Evolutionary conservation across 176 grass and related monocot genomes (phyloP).

Genomic region (Pharus latifolius): DNA sequence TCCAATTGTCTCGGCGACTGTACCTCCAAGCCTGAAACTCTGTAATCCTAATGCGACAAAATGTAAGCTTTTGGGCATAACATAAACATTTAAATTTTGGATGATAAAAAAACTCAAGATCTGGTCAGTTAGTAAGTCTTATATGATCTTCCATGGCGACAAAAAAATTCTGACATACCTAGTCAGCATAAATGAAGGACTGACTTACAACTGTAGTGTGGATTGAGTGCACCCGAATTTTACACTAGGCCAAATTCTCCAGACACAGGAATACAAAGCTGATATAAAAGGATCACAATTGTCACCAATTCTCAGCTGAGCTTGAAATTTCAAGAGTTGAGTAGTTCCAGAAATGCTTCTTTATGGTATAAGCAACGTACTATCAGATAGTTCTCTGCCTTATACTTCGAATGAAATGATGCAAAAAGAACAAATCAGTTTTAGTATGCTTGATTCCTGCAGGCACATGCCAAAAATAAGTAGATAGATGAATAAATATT

Average conservation of each 20-base stretch:
- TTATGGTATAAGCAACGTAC: too few relatives aligned
- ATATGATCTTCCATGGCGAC: not conserved
- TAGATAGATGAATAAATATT: not conserved
- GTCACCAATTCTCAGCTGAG: constrained; percentile 16
- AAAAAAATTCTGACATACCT: constrained; percentile 27
- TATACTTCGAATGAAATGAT: not conserved
- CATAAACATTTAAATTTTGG: not conserved
- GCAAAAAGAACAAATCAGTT: not conserved
- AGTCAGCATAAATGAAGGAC: not conserved
- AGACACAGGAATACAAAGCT: not conserved
- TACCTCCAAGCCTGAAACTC: not conserved
- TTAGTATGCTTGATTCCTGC: not conserved
- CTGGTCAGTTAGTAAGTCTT: not conserved
- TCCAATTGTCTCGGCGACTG: not conserved
- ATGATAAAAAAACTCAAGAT: not conserved
- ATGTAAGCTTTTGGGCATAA: constrained; percentile 15
- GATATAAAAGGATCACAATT: not conserved
- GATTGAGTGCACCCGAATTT: not conserved
- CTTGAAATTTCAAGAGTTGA: too few relatives aligned
- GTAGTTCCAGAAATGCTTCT: constrained; percentile 1
- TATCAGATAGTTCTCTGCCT: constrained; percentile 17
- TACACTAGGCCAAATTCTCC: not conserved
- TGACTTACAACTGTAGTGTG: not conserved
- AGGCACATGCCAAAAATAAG: not conserved
- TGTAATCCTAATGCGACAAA: constrained; percentile 5